Evolutionary conservation across 768 basidiomycete species (phyloP), one percentile per base, ranked within the genome.

Genomic region (Amanita muscaria): DNA sequence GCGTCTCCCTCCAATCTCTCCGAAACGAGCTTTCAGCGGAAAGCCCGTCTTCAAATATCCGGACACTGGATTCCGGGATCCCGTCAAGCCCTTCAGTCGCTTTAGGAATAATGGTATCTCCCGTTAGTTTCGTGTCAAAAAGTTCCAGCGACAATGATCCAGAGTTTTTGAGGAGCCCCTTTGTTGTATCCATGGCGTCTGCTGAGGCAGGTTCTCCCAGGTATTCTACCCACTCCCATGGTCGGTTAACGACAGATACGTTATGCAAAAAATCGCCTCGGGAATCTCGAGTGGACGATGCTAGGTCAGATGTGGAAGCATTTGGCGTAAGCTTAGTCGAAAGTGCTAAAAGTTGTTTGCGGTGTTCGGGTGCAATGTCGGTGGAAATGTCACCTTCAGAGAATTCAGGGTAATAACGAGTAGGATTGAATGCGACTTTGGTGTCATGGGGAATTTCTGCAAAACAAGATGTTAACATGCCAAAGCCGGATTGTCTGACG

Each of bases 191-290:
- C 8, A 67, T 72, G 8, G 68, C 57, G 21, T 74, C 72, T 3
- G 66, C 51, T 9, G 64, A 54, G 6, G 68, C 47, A 3, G 70
- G 65, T 41, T 83, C 80, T 7, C 85, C 85, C 3, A 88, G 55
- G 56, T 82, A 77, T 59, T 90, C 87, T 5, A 80, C 76, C 86
- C 87, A 89, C 59, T 90, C 87, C 87, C 87, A 90, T 3, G 88
- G 84, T 24, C 79, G 74, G 60, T 88, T 85, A 46, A 76, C 66
- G 14, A 88, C 81, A 2, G 74, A 69, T 3, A 63, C 56, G 15
- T 73, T 70, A 48, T 68, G 64, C 2, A 77, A 55, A 4, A 76
- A 48, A 14, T 70, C 66, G 0, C 82, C 83, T 10, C 63, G 63
- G 1, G 63, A 40, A 50, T 87, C 83, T 21, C 70, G 71, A 48